Conservation (phyloP, 345 rosid species). For the Salix exigua region DNA sequence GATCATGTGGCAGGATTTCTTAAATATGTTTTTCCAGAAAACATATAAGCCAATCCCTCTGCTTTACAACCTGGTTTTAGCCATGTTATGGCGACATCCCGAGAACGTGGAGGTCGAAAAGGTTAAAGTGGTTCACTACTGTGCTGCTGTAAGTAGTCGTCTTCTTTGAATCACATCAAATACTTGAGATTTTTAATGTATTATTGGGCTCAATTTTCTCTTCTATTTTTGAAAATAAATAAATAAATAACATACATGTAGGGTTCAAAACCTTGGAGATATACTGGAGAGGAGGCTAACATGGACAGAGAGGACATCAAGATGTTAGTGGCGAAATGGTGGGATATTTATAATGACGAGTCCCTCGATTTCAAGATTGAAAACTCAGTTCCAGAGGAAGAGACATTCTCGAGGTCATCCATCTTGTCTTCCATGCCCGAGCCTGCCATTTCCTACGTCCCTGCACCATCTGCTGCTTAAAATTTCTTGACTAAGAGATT, state of each 20-base stretch:
- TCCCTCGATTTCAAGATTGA: conserved; percentile 15
- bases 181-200: not conserved
- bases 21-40: conserved; percentile 17
- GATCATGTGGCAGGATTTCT: conserved; percentile 13
- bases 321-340: conserved; percentile 17
- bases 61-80: conserved; percentile 19
- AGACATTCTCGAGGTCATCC: conserved; percentile 31
- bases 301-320: conserved; percentile 25
- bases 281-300: conserved; percentile 15
- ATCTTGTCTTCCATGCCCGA: conserved; percentile 54
- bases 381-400: conserved; percentile 29
- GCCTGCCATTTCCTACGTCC: conserved; percentile 46
- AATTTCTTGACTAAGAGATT: not conserved
- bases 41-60: conserved; percentile 15
- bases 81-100: conserved; percentile 20
- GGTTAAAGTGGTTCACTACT: conserved; percentile 19
- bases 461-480: conserved; percentile 78
- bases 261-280: conserved; percentile 28
- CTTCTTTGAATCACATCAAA: not conserved
- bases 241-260: not conserved
- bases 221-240: not conserved
- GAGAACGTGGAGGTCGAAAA: conserved; percentile 12
- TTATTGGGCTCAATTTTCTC: not conserved
- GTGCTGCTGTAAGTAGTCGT: conserved; percentile 17
- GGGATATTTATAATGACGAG: conserved; percentile 16